A percentile compares a stretch with the other conserved stretches of the same genome.
phyloP scores from a whole-genome alignment of 495 filamentous ascomycete genomes.

The Penicillium ucsense region DNA sequence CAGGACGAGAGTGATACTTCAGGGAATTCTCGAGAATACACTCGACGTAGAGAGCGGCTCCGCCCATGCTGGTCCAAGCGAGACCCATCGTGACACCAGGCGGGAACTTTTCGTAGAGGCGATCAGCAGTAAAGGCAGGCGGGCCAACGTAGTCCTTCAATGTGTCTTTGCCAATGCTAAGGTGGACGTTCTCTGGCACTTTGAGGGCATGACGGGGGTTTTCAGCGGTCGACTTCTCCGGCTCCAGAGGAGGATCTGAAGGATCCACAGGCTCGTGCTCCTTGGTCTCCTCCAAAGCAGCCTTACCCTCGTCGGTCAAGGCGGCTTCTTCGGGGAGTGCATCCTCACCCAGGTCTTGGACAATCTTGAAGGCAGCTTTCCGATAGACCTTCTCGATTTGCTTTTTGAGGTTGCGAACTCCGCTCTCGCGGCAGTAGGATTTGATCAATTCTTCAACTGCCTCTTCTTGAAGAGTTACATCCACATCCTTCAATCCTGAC shows the following conservation, averaged over 20 bases:
- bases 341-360: slow-evolving; percentile 87
- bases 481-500: slow-evolving; percentile 80
- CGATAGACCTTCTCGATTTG: slow-evolving; percentile 99
- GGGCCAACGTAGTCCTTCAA: slow-evolving; percentile 97
- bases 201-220: slow-evolving; percentile 69
- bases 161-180: slow-evolving; percentile 80
- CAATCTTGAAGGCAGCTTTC: slow-evolving; percentile 94
- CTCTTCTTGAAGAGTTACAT: slow-evolving; percentile 71
- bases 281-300: slow-evolving; percentile 60
- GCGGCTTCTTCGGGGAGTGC: slow-evolving; percentile 72
- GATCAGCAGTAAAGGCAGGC: slow-evolving; percentile 88
- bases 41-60: slow-evolving; percentile 93
- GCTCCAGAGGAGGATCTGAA: slow-evolving; percentile 45
- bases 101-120: slow-evolving; percentile 88
- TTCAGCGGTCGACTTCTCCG: slow-evolving; percentile 63
- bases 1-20: slow-evolving; percentile 57
- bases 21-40: slow-evolving; percentile 84
- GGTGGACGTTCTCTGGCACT: slow-evolving; percentile 79
- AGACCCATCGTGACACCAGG: slow-evolving; percentile 98
- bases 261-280: slow-evolving; percentile 51
- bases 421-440: slow-evolving; percentile 93
- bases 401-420: slow-evolving; percentile 97
- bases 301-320: slow-evolving; percentile 81
- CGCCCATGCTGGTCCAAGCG: slow-evolving; percentile 97
- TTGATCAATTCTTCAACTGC: slow-evolving; percentile 97